Base-by-base conservation (phyloP, 306 rosid species). In the Lathyrus aphaca region DNA sequence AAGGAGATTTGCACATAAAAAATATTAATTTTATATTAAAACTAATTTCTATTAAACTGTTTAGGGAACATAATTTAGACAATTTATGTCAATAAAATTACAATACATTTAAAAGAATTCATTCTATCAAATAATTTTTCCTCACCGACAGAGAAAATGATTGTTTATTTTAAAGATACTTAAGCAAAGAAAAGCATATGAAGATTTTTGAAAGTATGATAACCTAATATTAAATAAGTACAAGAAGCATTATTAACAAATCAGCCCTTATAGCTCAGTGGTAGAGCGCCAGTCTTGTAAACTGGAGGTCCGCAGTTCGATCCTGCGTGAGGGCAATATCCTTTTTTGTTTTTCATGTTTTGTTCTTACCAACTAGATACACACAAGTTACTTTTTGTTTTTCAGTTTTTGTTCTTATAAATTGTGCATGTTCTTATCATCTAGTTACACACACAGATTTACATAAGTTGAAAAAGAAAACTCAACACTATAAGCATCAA, bases 401-500 rank as follows among this genome's bases (percentile, higher is more conserved):
- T n/a, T n/a, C n/a, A n/a, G n/a, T n/a, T n/a, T n/a, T n/a, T n/a
- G n/a, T n/a, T n/a, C n/a, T n/a, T n/a, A n/a, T n/a, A n/a, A n/a
- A n/a, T n/a, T 53, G 32, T 53, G 58, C 15, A 19, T 10, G 58
- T 53, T 53, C 29, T 18, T 10, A 53, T 19, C 25, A 23, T 23
- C 1, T 8, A 53, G n/a, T 19, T 9, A 51, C 19, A 19, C 58
- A 1, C n/a, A n/a, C n/a, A 19, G n/a, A 10, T 19, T 51, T 51
- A 27, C 14, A 51, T 51, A 51, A 51, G n/a, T 53, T 53, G 21
- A 25, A 1, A 30, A 23, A 53, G 21, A 19, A 56, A 30, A 23
- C 17, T 27, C 30, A 8, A 69, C 18, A 16, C 73, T 30, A 75
- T 51, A 74, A 38, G 60, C 69, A 74, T 60, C 73, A 78, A 74